These are phyloP conservation scores for Candida sp. DNA, from an alignment of 1,139 yeast species.

Conservation along the genomic window DNA sequence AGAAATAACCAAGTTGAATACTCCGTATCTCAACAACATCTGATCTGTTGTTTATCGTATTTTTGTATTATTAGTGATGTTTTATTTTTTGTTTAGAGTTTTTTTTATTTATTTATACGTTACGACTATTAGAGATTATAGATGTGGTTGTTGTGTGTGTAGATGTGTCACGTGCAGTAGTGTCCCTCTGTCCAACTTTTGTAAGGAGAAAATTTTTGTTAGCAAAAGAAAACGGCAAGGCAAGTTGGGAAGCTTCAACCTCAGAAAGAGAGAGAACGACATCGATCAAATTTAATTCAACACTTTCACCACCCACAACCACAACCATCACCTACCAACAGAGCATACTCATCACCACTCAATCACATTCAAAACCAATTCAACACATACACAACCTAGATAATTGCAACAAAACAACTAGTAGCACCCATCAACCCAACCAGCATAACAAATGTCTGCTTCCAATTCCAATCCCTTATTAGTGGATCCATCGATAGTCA, in stretches of 20 bases:
- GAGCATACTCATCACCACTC: too few species aligned
- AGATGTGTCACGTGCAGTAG: neutral
- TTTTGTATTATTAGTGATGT: neutral
- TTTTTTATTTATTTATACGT: neutral
- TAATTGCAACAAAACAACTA: neutral
- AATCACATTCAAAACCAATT: too few species aligned
- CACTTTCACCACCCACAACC: neutral
- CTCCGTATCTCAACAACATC: constrained; percentile 48
- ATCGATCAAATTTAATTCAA: neutral
- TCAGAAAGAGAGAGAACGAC: too few species aligned
- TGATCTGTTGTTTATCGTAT: neutral
- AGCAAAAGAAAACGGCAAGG: too few species aligned
- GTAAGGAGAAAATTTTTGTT: too few species aligned
- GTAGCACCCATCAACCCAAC: neutral
- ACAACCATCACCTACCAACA: too few species aligned
- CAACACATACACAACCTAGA: neutral
- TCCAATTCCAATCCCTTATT: constrained; percentile 25
- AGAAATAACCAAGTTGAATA: constrained; percentile 78
- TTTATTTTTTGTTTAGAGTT: neutral
- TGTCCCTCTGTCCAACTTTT: too few species aligned
- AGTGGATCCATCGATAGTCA: constrained; percentile 40
- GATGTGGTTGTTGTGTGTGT: neutral
- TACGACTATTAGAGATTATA: too few species aligned
- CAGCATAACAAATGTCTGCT: constrained; percentile 9
- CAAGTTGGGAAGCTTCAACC: too few species aligned